Base-by-base conservation (phyloP, 1,284 basidiomycete species). In the Austroboletus novae-zelandiae region DNA sequence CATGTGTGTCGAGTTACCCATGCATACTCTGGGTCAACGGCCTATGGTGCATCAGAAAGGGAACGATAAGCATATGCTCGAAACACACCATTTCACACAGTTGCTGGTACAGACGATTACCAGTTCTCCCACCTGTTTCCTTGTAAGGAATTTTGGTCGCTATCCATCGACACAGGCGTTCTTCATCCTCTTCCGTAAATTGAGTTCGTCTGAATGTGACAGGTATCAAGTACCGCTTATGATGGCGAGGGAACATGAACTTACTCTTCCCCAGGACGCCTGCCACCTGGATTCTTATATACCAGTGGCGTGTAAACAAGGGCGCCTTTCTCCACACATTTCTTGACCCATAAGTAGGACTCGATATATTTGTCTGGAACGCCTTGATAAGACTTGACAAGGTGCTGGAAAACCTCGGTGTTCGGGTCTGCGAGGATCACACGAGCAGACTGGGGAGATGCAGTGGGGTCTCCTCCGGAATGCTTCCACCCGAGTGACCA, bases 1-100 rank as follows among this genome's bases (percentile, higher is more conserved):
- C 88, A 91, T 9, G 88, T 89, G 62, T 91, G 88, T n/a, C 87
- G 80, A 23, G 73, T 76, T 20, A 89, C 89, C 88, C 88, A 91
- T 2, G 76, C 74, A 60, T 80, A 89, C 53, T 86, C 84, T 1
- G 84, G 83, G 54, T 88, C 82, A 47, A 69, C 66, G 37, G 71
- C 71, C 88, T 47, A 25, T 11, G 15, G 45, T 48, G 31, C 44
- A 41, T 67, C 14, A 50, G 45, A 40, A 45, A 36, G 40, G 29
- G 34, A 45, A 44, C 18, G 6, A 20, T 31, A 46, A 4, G 41
- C 6, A 35, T 44, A 27, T 8, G 30, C 44, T 32, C 39, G 37
- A 10, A 20, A 20, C 29, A 13, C 23, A 68, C 84, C 73, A 79
- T 74, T 45, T 79, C 77, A 41, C 73, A 76, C 7, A 86, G 65